phyloP scores from a whole-genome alignment of 2,329 filamentous ascomycete species.

The Botrytis byssoidea region DNA sequence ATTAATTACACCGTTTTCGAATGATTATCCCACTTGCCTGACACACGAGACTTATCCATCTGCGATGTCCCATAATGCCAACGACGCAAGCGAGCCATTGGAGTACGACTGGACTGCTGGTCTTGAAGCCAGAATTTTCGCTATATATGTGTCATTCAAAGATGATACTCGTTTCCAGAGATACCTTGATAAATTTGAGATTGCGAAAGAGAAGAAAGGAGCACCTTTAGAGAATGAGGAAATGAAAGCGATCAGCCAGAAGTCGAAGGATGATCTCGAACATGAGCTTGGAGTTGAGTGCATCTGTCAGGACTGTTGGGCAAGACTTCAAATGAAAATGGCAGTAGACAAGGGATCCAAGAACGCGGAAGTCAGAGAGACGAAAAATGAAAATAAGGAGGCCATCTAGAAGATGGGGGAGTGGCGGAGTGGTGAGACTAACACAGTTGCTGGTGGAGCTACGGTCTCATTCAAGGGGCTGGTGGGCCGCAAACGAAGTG shows the following conservation, averaged over 20 bases:
- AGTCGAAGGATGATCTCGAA: neutral
- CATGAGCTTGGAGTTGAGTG: neutral
- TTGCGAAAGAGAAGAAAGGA: neutral
- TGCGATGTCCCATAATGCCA: neutral
- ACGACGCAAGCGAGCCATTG: neutral
- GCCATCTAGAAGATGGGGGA: neutral
- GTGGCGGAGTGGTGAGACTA: neutral
- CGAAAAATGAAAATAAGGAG: neutral
- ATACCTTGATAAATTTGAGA: neutral
- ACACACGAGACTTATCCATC: neutral
- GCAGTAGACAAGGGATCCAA: neutral
- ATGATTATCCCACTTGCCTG: neutral
- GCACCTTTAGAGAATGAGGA: neutral
- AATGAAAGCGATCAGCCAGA: neutral
- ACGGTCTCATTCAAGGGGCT: too few species aligned
- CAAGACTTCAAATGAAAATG: neutral
- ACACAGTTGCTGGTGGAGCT: neutral
- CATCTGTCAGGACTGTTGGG: neutral
- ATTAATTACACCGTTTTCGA: too few species aligned
- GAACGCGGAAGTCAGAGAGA: neutral
- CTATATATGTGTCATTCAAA: neutral
- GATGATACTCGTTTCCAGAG: neutral
- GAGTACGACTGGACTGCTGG: neutral
- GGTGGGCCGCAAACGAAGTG: neutral
- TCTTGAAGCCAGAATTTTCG: neutral